Percentiles rank a stretch among this genome's conserved stretches.
These are phyloP conservation scores for Umbilicaria muhlenbergii DNA, from an alignment of 495 filamentous ascomycete genomes.

Conservation along the genomic window DNA sequence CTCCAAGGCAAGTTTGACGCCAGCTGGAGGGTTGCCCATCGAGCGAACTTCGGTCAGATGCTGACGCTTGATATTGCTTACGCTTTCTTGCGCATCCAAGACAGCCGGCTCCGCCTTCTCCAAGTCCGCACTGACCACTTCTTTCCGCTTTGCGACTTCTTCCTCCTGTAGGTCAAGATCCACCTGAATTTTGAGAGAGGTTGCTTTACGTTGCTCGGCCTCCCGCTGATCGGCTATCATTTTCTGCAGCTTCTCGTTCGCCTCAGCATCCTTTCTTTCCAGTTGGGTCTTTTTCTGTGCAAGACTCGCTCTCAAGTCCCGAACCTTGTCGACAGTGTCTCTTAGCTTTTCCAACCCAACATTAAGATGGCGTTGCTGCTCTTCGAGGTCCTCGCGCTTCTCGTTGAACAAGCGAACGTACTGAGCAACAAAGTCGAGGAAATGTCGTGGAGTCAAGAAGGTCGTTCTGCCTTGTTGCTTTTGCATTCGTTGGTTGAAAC, in stretches of 20 bases:
- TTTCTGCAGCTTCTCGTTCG: constrained; percentile 88
- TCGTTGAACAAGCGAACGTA: constrained; percentile 97
- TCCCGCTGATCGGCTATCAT: constrained; percentile 96
- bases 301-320: constrained; percentile 75
- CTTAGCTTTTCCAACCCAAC: constrained; percentile 95
- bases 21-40: constrained; percentile 79
- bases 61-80: constrained; percentile 93
- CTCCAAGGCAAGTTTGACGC: constrained; percentile 84
- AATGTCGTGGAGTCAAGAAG: constrained; percentile 90
- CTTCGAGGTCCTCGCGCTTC: constrained; percentile 94
- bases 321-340: constrained; percentile 95
- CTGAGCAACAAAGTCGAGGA: constrained; percentile 94
- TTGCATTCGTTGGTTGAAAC: constrained; percentile 73
- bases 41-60: constrained; percentile 96
- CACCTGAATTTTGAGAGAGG: constrained; percentile 74
- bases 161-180: constrained; percentile 80
- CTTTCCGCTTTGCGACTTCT: constrained; percentile 67
- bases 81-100: constrained; percentile 78
- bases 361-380: constrained; percentile 95
- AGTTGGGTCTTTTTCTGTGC: constrained; percentile 88
- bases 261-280: constrained; percentile 84
- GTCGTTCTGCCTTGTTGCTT: constrained; percentile 85
- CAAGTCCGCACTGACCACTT: constrained; percentile 77
- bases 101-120: constrained; percentile 90
- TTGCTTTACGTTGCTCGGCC: constrained; percentile 78